Conservation (phyloP, 768 basidiomycete genomes). For the Leucosporidium scottii region DNA sequence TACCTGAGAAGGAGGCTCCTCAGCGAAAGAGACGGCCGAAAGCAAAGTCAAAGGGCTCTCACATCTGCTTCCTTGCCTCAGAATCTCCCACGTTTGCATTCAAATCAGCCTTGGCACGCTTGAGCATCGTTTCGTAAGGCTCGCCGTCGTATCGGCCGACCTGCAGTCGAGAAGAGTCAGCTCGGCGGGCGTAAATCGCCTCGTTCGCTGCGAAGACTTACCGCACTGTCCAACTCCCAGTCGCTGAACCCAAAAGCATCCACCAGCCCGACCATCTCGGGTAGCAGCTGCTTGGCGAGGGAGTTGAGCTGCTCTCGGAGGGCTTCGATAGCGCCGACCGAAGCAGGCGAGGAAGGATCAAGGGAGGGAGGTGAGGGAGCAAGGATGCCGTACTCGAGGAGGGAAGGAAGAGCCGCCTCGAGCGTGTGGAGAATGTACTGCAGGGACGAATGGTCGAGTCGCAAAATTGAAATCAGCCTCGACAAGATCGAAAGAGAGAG, state of each 20-base stretch:
- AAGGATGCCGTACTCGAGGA: conserved; percentile 53
- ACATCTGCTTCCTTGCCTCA: conserved; percentile 8
- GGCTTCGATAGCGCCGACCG: conserved; percentile 1
- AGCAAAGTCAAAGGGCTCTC: neutral
- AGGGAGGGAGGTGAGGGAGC: conserved; percentile 35
- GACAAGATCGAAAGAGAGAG: neutral
- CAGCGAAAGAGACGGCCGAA: neutral
- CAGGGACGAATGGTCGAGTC: too few species aligned
- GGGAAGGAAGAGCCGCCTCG: conserved; percentile 54
- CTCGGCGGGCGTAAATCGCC: neutral
- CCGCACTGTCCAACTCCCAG: conserved; percentile 64
- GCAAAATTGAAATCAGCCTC: too few species aligned
- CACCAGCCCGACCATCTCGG: conserved; percentile 59
- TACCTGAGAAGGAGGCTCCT: neutral
- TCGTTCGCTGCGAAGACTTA: neutral
- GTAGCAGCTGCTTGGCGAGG: conserved; percentile 45
- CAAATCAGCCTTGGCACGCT: conserved; percentile 44
- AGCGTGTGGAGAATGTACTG: conserved; percentile 59
- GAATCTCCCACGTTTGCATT: conserved; percentile 13
- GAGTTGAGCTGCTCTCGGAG: conserved; percentile 9
- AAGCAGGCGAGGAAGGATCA: neutral
- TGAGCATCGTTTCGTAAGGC: conserved; percentile 63
- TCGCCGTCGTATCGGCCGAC: conserved; percentile 59
- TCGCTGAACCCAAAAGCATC: conserved; percentile 70
- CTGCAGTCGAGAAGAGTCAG: conserved; percentile 46